phyloP scores from a whole-genome alignment of 2,329 filamentous ascomycete species.

The Aphanocladium album region DNA sequence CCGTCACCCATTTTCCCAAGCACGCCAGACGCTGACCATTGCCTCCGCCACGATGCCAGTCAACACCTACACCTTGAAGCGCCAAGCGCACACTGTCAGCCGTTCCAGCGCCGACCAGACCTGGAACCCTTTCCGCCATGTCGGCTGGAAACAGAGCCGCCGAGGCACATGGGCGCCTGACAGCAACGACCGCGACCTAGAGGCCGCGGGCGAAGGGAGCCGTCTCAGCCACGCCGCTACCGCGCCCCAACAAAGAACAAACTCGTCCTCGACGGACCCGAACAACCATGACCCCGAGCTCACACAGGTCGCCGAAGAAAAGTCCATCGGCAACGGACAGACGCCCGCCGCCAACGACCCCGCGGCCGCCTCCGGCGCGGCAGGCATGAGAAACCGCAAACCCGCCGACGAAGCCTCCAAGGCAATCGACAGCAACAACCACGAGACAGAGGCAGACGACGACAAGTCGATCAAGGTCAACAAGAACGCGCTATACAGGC shows the following conservation, averaged over 20 bases:
- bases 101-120: slow-evolving; percentile 33
- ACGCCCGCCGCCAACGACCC: too few relatives aligned
- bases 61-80: slow-evolving; percentile 42
- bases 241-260: slow-evolving; percentile 24
- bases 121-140: slow-evolving; percentile 42
- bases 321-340: slow-evolving; percentile 18
- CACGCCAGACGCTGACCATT: slow-evolving; percentile 2
- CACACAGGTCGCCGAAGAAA: slow-evolving; percentile 19
- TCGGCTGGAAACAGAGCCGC: slow-evolving; percentile 30
- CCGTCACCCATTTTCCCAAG: not conserved
- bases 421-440: slow-evolving; percentile 9
- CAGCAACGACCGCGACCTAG: slow-evolving; percentile 18
- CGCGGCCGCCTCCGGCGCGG: slow-evolving; percentile 19
- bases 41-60: slow-evolving; percentile 28
- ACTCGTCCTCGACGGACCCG: slow-evolving; percentile 11
- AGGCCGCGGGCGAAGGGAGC: slow-evolving; percentile 22
- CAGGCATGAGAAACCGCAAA: slow-evolving; percentile 28
- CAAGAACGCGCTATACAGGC: slow-evolving; percentile 37
- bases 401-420: slow-evolving; percentile 22
- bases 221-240: slow-evolving; percentile 32
- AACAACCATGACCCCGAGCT: slow-evolving; percentile 13
- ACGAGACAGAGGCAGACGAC: slow-evolving; percentile 22
- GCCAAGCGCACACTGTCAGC: slow-evolving; percentile 38
- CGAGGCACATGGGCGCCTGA: slow-evolving; percentile 33
- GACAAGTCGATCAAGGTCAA: slow-evolving; percentile 36